Conservation (phyloP, 2,329 filamentous ascomycete species). For the Diaporthe sp. region DNA sequence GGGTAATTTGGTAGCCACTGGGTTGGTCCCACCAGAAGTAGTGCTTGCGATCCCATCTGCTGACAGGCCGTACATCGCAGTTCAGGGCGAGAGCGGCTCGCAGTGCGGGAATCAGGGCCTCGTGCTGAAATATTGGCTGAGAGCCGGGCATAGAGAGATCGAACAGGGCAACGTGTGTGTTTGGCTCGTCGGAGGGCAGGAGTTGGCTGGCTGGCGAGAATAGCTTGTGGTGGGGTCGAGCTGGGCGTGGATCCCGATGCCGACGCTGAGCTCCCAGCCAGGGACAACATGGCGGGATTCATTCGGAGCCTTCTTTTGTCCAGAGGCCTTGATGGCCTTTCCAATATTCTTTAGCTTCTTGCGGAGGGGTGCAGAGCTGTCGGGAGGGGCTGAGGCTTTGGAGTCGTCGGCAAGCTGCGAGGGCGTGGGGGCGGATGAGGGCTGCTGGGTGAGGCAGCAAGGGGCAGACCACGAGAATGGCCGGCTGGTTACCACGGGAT, state of each 20-base stretch:
- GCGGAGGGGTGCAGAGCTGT: slow-evolving; percentile 64
- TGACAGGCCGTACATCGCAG: slow-evolving; percentile 80
- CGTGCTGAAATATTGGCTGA: slow-evolving; percentile 86
- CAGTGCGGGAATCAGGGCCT: slow-evolving; percentile 87
- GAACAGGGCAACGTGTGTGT: slow-evolving; percentile 89
- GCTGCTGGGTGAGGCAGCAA: background rate
- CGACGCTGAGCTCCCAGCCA: slow-evolving; percentile 93
- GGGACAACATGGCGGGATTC: slow-evolving; percentile 62
- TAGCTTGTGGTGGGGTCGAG: slow-evolving; percentile 89
- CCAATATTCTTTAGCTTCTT: slow-evolving; percentile 79
- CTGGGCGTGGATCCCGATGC: slow-evolving; percentile 97
- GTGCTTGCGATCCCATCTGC: slow-evolving; percentile 94
- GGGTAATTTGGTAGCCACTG: slow-evolving; percentile 95
- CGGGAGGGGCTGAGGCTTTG: no score
- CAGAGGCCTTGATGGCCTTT: slow-evolving; percentile 58
- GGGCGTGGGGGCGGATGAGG: background rate
- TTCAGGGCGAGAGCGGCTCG: slow-evolving; percentile 87
- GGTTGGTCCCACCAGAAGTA: slow-evolving; percentile 99
- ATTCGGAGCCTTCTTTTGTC: slow-evolving; percentile 58
- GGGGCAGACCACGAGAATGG: slow-evolving; percentile 6
- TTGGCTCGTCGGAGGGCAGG: slow-evolving; percentile 73
- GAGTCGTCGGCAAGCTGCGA: no score
- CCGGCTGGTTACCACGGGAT: background rate
- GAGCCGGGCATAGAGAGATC: slow-evolving; percentile 90
- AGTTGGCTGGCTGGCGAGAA: slow-evolving; percentile 75